Evolutionary conservation across 2,329 filamentous ascomycete species (phyloP).

Genomic region (Xylariaceae sp.): DNA sequence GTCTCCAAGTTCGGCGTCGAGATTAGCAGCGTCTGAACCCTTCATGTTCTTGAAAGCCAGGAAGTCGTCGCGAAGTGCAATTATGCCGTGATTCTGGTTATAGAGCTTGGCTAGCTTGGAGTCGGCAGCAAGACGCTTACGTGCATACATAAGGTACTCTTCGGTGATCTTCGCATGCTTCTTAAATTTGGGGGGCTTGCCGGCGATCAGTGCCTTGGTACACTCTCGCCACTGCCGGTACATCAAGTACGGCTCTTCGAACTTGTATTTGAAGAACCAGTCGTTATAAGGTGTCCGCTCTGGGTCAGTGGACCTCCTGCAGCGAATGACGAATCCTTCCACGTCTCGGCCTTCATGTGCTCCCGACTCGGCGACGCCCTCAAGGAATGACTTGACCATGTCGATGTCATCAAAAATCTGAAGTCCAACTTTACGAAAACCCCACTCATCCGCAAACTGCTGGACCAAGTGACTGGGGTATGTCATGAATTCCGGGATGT

Average conservation of each 20-base stretch:
- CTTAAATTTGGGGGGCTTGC: conserved; percentile 73
- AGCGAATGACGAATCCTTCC: conserved; percentile 95
- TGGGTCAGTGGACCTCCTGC: conserved; percentile 65
- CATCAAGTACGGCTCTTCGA: conserved; percentile 98
- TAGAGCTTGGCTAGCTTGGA: conserved; percentile 71
- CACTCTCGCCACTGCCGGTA: conserved; percentile 98
- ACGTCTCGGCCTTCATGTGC: conserved; percentile 90
- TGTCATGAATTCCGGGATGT: conserved; percentile 88
- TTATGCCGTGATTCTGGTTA: conserved; percentile 91
- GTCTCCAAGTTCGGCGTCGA: conserved; percentile 63
- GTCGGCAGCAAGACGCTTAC: conserved; percentile 70
- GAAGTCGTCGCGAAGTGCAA: conserved; percentile 86
- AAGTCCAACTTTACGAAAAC: conserved; percentile 86
- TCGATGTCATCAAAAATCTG: conserved; percentile 74
- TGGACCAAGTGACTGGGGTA: conserved; percentile 84
- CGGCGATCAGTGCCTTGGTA: conserved; percentile 83
- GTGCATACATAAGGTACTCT: conserved; percentile 84
- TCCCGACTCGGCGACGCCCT: conserved; percentile 83
- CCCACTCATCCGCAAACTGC: conserved; percentile 87
- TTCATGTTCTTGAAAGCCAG: conserved; percentile 80
- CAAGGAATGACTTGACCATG: conserved; percentile 78
- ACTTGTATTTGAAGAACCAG: conserved; percentile 99
- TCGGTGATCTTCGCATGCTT: conserved; percentile 91
- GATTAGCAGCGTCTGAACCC: conserved; percentile 82
- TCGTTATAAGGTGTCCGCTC: conserved; percentile 67